Percentiles rank a stretch among this genome's conserved stretches.
phyloP scores from a whole-genome alignment of 2,329 filamentous ascomycete species.

The Pestalotiopsis sp. region DNA sequence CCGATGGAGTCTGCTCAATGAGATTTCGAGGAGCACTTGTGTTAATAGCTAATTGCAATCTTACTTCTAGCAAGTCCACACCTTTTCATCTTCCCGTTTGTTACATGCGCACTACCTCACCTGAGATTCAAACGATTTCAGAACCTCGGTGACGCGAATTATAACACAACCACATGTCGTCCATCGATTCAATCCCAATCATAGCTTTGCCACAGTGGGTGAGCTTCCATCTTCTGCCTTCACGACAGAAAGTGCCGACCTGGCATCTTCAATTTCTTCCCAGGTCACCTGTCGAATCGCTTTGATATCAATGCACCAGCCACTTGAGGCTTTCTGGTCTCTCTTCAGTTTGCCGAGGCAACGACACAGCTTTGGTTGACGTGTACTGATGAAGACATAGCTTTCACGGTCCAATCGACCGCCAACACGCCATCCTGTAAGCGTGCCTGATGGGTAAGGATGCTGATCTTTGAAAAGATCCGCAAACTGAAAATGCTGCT shows the following conservation, averaged over 20 bases:
- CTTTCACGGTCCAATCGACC: constrained; percentile 30
- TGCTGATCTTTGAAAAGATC: constrained; percentile 64
- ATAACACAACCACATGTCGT: neutral
- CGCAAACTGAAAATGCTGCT: constrained; percentile 66
- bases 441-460: constrained; percentile 45
- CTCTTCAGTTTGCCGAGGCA: constrained; percentile 30
- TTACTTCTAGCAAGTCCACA: neutral
- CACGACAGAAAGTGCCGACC: constrained; percentile 19
- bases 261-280: constrained; percentile 27
- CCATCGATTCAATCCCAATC: neutral
- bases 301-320: constrained; percentile 29
- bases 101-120: neutral
- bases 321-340: constrained; percentile 24
- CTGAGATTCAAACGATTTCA: neutral
- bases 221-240: constrained; percentile 4
- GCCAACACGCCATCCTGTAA: constrained; percentile 29
- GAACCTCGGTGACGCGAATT: neutral
- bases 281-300: constrained; percentile 28
- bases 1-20: no score
- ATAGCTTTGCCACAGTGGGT: neutral
- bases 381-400: constrained; percentile 25
- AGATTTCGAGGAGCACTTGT: neutral
- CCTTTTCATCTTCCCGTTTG: neutral
- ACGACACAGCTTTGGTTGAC: constrained; percentile 26
- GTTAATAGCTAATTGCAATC: neutral